A percentile compares a stretch with the other conserved stretches of the same genome.
These are phyloP conservation scores for Hyphopichia buzzinii DNA, from an alignment of 1,139 yeast genomes.

Conservation along the genomic window DNA sequence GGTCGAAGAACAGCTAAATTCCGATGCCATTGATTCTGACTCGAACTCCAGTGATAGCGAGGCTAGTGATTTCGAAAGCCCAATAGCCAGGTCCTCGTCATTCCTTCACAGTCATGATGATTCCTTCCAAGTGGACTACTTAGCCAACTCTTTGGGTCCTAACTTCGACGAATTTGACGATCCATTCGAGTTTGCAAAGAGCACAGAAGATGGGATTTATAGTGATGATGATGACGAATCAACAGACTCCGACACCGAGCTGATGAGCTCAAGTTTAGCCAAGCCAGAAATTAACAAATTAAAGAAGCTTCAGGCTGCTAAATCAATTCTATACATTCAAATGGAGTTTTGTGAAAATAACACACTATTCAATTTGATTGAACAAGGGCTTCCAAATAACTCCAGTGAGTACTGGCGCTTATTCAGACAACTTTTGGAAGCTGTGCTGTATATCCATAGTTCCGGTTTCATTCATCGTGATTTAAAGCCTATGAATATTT, in stretches of 20 bases:
- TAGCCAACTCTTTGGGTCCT: conserved; percentile 64
- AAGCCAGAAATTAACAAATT: background rate
- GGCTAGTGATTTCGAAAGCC: conserved; percentile 19
- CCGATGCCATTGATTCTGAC: conserved; percentile 16
- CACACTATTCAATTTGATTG: conserved; percentile 78
- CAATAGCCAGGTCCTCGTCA: conserved; percentile 26
- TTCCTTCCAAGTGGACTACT: conserved; percentile 57
- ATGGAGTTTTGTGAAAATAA: conserved; percentile 99
- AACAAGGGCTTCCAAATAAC: conserved; percentile 71
- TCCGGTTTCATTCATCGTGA: conserved; percentile 96
- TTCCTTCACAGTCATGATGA: conserved; percentile 29
- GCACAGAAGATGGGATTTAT: conserved; percentile 15
- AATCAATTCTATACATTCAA: conserved; percentile 75
- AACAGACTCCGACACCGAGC: conserved; percentile 11
- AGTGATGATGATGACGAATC: conserved; percentile 16
- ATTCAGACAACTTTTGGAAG: conserved; percentile 85
- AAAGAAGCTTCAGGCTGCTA: conserved; percentile 8
- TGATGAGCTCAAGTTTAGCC: background rate
- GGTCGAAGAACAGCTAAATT: conserved; percentile 61
- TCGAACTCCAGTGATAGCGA: conserved; percentile 18
- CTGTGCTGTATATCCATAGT: conserved; percentile 84
- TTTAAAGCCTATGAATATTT: conserved; percentile 91
- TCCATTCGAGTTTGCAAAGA: conserved; percentile 29
- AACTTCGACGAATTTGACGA: conserved; percentile 37
- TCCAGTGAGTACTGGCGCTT: conserved; percentile 87